Conservation (phyloP, 148 eudicot species). For the Diospyros lotus region DNA sequence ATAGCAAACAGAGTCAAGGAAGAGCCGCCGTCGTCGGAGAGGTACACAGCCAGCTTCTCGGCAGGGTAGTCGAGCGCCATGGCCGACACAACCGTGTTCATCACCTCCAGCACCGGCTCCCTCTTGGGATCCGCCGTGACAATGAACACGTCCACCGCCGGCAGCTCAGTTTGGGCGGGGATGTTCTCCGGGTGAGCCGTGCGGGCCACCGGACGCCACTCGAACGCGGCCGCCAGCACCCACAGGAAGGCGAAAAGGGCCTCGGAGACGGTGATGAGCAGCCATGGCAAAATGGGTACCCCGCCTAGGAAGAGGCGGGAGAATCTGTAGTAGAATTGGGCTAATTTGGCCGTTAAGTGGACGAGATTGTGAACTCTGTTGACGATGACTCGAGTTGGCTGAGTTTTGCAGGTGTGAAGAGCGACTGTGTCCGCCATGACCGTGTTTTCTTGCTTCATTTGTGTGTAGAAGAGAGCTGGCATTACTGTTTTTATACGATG, state of each 20-base stretch:
- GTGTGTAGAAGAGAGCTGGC: too few relatives aligned
- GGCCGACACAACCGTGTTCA: conserved; percentile 42
- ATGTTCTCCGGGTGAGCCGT: conserved; percentile 16
- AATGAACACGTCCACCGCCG: conserved; percentile 27
- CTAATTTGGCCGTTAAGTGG: conserved; percentile 16
- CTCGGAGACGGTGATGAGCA: conserved; percentile 5
- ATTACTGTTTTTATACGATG: too few relatives aligned
- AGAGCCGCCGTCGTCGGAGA: conserved; percentile 34
- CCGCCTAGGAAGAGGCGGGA: conserved; percentile 8
- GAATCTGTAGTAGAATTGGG: conserved; percentile 32
- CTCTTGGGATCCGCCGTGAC: conserved; percentile 29
- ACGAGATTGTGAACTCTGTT: conserved; percentile 27
- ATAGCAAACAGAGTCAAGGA: conserved; percentile 23
- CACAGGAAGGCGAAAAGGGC: conserved; percentile 9
- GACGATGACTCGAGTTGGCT: conserved; percentile 12
- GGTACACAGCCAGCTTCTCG: conserved; percentile 27
- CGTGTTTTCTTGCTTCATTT: too few relatives aligned
- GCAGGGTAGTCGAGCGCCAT: conserved; percentile 35
- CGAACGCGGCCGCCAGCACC: conserved; percentile 5
- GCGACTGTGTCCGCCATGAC: too few relatives aligned
- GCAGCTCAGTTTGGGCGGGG: conserved; percentile 19
- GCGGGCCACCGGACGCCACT: conserved; percentile 21
- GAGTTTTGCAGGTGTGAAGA: not conserved
- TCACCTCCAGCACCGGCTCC: conserved; percentile 32
- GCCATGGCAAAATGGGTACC: not conserved